Conservation (phyloP, 306 rosid genomes). For the Myrica gale region DNA sequence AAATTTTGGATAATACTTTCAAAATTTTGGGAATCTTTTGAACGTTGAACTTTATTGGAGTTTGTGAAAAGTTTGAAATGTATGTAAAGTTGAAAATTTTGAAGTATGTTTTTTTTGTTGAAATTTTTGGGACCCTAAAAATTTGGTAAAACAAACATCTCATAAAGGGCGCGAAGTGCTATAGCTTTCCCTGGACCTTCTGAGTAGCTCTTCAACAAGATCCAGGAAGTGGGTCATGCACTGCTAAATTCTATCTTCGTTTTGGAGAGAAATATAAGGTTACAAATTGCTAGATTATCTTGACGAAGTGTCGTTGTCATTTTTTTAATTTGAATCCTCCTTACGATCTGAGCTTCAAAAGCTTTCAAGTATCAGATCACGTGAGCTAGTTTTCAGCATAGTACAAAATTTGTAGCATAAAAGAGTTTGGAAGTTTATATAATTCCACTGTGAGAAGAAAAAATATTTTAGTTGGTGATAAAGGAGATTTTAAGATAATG, state of each 20-base stretch:
- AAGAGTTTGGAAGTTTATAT: not conserved
- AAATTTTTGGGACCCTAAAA: too few relatives aligned
- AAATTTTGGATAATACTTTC: too few relatives aligned
- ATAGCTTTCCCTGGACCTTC: not conserved
- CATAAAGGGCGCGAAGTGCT: too few relatives aligned
- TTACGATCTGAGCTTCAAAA: conserved; percentile 22
- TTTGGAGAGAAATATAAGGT: conserved; percentile 47
- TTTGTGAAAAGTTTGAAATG: too few relatives aligned
- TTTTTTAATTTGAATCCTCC: conserved; percentile 36
- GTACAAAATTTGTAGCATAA: not conserved
- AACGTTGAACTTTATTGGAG: too few relatives aligned
- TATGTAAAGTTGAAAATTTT: too few relatives aligned
- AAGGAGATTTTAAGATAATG: conserved; percentile 2
- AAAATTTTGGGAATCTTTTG: too few relatives aligned
- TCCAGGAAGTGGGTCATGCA: not conserved
- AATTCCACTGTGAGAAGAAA: not conserved
- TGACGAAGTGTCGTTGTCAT: conserved; percentile 51
- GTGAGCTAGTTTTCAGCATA: conserved; percentile 56
- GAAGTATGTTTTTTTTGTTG: too few relatives aligned
- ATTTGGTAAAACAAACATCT: too few relatives aligned
- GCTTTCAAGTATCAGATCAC: conserved; percentile 44
- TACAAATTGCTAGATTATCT: conserved; percentile 33
- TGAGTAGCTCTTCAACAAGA: not conserved
- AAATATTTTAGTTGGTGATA: not conserved
- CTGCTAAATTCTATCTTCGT: conserved; percentile 31